Conservation (phyloP, 1,284 basidiomycete genomes). For the Moniliophthora roreri region DNA sequence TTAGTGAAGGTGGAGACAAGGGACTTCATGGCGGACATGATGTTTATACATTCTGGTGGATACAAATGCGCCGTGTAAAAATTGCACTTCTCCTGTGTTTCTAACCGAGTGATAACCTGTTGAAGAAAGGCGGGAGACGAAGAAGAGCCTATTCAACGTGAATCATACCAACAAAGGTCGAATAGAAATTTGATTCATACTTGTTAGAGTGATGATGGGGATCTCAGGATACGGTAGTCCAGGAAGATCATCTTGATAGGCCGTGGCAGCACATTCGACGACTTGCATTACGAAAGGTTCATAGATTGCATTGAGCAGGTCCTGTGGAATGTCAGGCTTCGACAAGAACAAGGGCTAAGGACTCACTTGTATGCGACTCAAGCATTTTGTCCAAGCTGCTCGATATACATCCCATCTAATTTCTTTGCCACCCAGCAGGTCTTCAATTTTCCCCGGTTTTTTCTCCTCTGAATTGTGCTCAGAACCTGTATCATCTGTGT, state of each 20-base stretch:
- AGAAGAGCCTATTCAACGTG: conserved; percentile 29
- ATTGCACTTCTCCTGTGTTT: conserved; percentile 23
- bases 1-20: conserved; percentile 56
- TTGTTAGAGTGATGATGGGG: conserved; percentile 53
- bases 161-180: conserved; percentile 16
- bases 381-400: conserved; percentile 11
- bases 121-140: conserved; percentile 44
- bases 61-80: conserved; percentile 50
- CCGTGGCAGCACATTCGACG: conserved; percentile 35
- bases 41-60: conserved; percentile 55
- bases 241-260: conserved; percentile 40
- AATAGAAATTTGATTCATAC: conserved; percentile 30
- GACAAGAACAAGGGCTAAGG: background rate
- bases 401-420: conserved; percentile 13
- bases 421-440: background rate
- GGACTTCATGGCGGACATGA: conserved; percentile 53
- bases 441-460: background rate
- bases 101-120: conserved; percentile 39
- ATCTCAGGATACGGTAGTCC: conserved; percentile 53
- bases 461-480: background rate
- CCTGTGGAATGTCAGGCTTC: background rate
- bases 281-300: conserved; percentile 40
- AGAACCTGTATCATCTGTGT: conserved; percentile 2
- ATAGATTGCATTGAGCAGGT: conserved; percentile 31
- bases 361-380: conserved; percentile 12